These are phyloP conservation scores for Avena sativa DNA, from an alignment of 176 grass and related monocot species.

Conservation along the genomic window DNA sequence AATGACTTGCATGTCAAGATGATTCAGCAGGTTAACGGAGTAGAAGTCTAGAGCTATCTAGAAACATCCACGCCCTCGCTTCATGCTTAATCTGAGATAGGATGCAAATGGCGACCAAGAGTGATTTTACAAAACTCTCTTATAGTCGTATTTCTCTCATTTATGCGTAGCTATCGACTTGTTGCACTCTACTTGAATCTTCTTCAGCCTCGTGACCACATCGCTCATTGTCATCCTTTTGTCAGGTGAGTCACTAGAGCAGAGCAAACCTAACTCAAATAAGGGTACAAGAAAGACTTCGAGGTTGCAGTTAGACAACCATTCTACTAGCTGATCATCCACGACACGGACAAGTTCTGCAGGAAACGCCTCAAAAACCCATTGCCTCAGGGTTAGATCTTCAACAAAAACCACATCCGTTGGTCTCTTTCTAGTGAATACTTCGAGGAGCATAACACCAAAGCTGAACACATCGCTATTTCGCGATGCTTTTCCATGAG, in stretches of 20 bases:
- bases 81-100: no score
- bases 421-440: background rate
- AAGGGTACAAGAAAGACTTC: background rate
- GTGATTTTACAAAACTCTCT: no score
- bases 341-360: background rate
- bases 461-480: background rate
- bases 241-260: background rate
- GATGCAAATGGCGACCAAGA: no score
- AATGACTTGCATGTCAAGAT: no score
- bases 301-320: background rate
- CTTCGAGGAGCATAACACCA: constrained; percentile 1
- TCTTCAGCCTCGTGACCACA: background rate
- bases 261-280: background rate
- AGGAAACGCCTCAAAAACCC: background rate
- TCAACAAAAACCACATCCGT: background rate
- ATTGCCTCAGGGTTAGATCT: background rate
- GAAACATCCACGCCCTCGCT: no score
- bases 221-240: background rate
- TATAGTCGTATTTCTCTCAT: no score
- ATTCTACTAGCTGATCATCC: background rate
- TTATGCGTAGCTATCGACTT: background rate
- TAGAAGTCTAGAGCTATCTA: no score
- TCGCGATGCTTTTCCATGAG: constrained; percentile 6
- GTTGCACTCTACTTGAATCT: background rate
- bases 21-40: no score